Evolutionary conservation across 2,329 filamentous ascomycete species (phyloP).

Genomic region (Fusarium tanahbumbuense): DNA sequence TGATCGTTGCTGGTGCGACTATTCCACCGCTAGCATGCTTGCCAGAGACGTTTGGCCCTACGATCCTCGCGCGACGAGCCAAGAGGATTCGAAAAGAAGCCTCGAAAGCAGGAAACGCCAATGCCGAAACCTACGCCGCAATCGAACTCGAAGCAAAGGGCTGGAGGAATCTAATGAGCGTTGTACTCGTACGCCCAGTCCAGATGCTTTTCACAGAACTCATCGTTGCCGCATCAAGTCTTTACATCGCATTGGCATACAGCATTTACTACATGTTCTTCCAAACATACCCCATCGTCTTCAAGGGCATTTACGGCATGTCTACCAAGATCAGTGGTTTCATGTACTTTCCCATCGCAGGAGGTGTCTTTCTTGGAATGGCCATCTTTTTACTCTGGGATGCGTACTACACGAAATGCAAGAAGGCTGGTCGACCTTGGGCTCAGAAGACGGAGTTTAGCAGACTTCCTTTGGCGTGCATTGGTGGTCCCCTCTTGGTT

Average conservation of each 20-base stretch:
- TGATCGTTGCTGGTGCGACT: constrained; percentile 44
- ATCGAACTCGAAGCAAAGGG: constrained; percentile 4
- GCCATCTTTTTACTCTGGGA: constrained; percentile 29
- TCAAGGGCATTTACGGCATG: constrained; percentile 25
- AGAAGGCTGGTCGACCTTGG: constrained; percentile 17
- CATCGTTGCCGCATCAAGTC: constrained; percentile 24
- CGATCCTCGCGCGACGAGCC: constrained; percentile 14
- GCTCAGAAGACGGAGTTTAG: constrained; percentile 28
- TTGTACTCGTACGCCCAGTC: constrained; percentile 18
- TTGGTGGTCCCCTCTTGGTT: constrained; percentile 23
- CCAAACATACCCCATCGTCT: constrained; percentile 37
- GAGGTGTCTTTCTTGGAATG: constrained; percentile 2
- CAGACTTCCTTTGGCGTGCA: constrained; percentile 31
- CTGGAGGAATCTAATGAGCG: constrained; percentile 9
- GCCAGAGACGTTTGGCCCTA: constrained; percentile 35
- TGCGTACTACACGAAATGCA: constrained; percentile 12
- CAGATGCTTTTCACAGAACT: constrained; percentile 30
- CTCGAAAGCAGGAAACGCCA: neutral
- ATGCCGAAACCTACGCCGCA: neutral
- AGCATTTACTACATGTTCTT: constrained; percentile 39
- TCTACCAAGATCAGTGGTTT: constrained; percentile 8
- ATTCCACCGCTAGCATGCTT: constrained; percentile 44
- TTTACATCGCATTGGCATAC: constrained; percentile 30
- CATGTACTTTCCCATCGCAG: constrained; percentile 20
- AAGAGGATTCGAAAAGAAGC: neutral